Base-by-base conservation (phyloP, 208 protist species). In the Acanthamoeba royreba region DNA sequence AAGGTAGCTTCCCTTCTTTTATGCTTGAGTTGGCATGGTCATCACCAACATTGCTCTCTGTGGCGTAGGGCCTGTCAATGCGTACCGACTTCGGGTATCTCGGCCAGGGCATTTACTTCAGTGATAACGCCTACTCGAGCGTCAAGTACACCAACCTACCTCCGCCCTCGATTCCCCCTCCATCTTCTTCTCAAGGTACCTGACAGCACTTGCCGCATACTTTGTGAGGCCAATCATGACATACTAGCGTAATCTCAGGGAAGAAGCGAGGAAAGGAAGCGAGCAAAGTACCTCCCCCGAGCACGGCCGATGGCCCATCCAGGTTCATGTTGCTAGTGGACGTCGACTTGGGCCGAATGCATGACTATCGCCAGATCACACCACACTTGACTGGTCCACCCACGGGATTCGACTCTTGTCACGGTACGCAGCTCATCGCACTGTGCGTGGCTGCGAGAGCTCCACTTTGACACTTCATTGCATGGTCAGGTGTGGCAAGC, bases 31-130 rank as follows among this genome's bases (percentile, higher is more conserved):
- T 58, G 49, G 55, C 0, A 31, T 31, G 55, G 9, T 22, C 8
- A 31, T 66, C n/a, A 2, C 0, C 0, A 31, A 2, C 55, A 7
- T 1, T 9, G 35, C 25, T 7, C 38, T 11, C 8, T 1, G 28
- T 46, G n/a, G 49, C 19, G 13, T 31, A 87, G 79, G 79, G 79
- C 40, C 43, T 88, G 7, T 40, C 79, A 15, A 31, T 28, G 28
- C 66, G 95, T 11, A 69, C 93, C 53, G 95, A 96, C 53, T 42
- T 49, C 33, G 95, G 95, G 31, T 94, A 74, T 47, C 46, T 96
- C 35, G 95, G 95, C 19, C 33, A 42, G 25, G 95, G 95, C 38
- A 95, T 96, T 47, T 96, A 96, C 88, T 96, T 96, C 47, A 77
- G 43, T 35, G 38, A 55, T 40, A 83, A 85, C 90, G 8, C 72